These are phyloP conservation scores for Candida gigantensis DNA, from an alignment of 1,139 yeast species.

Conservation along the genomic window DNA sequence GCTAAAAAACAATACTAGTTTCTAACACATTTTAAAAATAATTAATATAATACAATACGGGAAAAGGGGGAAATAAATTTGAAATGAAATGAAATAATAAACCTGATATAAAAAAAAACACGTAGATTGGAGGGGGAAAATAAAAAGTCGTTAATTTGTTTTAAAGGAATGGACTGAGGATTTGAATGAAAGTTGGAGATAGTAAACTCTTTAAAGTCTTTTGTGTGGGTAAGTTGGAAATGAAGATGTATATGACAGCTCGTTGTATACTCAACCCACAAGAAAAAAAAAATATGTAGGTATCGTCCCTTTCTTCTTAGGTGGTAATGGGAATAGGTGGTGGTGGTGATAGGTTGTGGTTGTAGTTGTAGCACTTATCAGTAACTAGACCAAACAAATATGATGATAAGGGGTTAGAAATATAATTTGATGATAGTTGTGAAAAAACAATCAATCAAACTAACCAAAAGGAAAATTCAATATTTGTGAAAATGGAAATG, in stretches of 20 bases:
- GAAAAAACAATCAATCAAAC: too few relatives aligned
- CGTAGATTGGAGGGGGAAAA: background rate
- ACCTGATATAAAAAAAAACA: background rate
- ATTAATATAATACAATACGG: conserved; percentile 6
- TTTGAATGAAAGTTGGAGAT: too few relatives aligned
- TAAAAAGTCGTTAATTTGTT: too few relatives aligned
- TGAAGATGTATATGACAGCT: too few relatives aligned
- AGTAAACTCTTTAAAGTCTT: too few relatives aligned
- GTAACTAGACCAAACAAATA: conserved; percentile 1
- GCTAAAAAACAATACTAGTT: background rate
- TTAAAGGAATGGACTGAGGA: conserved; percentile 1
- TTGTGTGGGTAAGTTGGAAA: too few relatives aligned
- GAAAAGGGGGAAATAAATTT: background rate
- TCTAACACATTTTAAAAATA: conserved; percentile 5
- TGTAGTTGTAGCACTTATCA: too few relatives aligned
- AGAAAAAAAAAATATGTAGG: background rate
- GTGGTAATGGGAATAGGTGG: too few relatives aligned
- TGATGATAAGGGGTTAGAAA: too few relatives aligned
- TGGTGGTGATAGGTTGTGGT: background rate
- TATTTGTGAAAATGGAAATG: too few relatives aligned
- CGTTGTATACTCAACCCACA: background rate
- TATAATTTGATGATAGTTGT: too few relatives aligned
- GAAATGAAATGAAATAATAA: conserved; percentile 2
- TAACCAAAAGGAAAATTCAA: too few relatives aligned
- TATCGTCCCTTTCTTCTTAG: background rate